Conservation (phyloP, 225 moss, liverwort and hornwort species). For the Physcomitrellopsis africana region DNA sequence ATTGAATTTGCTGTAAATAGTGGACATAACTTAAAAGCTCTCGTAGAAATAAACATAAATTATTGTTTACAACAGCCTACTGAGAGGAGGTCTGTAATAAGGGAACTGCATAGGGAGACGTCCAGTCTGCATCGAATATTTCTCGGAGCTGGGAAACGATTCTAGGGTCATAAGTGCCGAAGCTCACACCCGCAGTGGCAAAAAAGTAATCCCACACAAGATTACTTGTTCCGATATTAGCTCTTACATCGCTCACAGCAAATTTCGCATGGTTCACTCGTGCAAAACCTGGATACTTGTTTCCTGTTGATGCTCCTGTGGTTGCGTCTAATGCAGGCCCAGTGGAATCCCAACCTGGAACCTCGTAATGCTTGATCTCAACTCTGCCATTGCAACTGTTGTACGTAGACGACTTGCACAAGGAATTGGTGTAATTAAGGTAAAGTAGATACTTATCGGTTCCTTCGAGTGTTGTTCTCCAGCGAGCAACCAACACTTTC, state of each 20-base stretch:
- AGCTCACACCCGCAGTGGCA: conserved; percentile 60
- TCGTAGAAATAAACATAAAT: not conserved
- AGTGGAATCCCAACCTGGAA: conserved; percentile 56
- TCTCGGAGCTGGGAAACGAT: conserved; percentile 59
- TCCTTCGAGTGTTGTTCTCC: conserved; percentile 43
- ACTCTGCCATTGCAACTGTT: conserved; percentile 55
- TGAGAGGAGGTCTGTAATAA: not conserved
- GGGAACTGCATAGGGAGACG: conserved; percentile 49
- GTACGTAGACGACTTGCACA: conserved; percentile 59
- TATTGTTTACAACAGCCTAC: not conserved
- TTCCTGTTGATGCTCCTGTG: conserved; percentile 44
- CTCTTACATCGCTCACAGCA: conserved; percentile 67
- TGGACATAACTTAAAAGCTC: too few species aligned
- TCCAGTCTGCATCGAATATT: conserved; percentile 62
- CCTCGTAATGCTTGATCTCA: conserved; percentile 57
- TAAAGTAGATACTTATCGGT: conserved; percentile 50
- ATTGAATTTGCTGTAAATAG: too few species aligned
- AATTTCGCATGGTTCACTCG: conserved; percentile 75
- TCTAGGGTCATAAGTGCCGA: conserved; percentile 55
- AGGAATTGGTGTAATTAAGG: conserved; percentile 48
- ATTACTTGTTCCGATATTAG: conserved; percentile 71
- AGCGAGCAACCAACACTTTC: conserved; percentile 59
- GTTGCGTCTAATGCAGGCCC: conserved; percentile 44
- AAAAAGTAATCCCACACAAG: conserved; percentile 79
- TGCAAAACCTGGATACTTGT: conserved; percentile 52